Conservation (phyloP, 2,329 filamentous ascomycete species). For the Plectosphaerella sp. region DNA sequence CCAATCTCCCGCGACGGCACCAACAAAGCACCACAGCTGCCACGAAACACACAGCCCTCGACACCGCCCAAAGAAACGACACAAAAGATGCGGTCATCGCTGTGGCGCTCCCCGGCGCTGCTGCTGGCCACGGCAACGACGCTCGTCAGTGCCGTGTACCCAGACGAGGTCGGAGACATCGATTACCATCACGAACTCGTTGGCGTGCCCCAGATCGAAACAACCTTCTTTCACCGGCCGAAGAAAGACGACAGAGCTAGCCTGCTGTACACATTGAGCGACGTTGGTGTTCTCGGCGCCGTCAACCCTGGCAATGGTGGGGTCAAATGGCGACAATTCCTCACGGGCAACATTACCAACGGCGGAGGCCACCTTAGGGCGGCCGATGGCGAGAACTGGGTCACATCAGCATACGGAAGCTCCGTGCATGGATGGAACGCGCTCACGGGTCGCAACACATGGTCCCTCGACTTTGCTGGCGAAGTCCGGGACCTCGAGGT, state of each 20-base stretch:
- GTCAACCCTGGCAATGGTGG: slow-evolving; percentile 83
- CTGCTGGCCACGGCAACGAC: slow-evolving; percentile 32
- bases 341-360: slow-evolving; percentile 48
- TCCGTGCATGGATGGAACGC: slow-evolving; percentile 80
- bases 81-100: slow-evolving; percentile 13
- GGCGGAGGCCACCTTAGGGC: slow-evolving; percentile 57
- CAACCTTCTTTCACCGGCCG: slow-evolving; percentile 93
- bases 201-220: slow-evolving; percentile 73
- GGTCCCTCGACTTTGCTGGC: slow-evolving; percentile 61
- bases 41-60: neutral
- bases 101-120: slow-evolving; percentile 9
- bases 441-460: slow-evolving; percentile 71
- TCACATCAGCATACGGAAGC: slow-evolving; percentile 68
- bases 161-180: slow-evolving; percentile 84
- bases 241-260: slow-evolving; percentile 77
- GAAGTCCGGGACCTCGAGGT: slow-evolving; percentile 69
- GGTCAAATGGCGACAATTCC: slow-evolving; percentile 79
- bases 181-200: slow-evolving; percentile 92
- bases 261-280: slow-evolving; percentile 85
- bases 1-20: neutral
- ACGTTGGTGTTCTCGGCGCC: slow-evolving; percentile 77
- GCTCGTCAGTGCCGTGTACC: slow-evolving; percentile 65
- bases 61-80: slow-evolving; percentile 5
- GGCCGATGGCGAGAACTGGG: slow-evolving; percentile 72
- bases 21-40: neutral